phyloP scores from a whole-genome alignment of 2,329 filamentous ascomycete genomes.

The Diaporthe aspalathi region DNA sequence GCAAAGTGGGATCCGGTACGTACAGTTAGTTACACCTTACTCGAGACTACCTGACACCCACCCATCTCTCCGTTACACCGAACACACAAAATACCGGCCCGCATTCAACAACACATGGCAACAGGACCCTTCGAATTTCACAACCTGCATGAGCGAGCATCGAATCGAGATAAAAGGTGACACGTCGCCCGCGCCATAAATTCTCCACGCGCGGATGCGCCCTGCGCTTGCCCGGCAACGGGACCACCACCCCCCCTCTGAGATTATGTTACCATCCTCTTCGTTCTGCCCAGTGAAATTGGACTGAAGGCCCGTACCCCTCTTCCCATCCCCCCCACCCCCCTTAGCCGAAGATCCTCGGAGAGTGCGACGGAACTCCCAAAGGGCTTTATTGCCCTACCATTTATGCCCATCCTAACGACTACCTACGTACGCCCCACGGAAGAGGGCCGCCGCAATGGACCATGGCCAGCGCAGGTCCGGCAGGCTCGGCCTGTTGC shows the following conservation, averaged over 20 bases:
- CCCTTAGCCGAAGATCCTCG: constrained; percentile 11
- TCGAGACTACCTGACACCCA: no score
- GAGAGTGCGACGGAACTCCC: constrained; percentile 22
- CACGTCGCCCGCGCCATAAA: constrained; percentile 13
- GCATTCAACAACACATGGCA: background rate
- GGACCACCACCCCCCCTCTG: background rate
- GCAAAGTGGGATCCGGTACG: no score
- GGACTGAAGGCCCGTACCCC: background rate
- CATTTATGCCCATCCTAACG: constrained; percentile 7
- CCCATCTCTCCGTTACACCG: background rate
- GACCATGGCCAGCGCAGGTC: constrained; percentile 6
- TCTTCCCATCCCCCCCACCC: background rate
- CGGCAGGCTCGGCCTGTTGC: constrained; percentile 11
- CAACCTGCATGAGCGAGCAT: constrained; percentile 11
- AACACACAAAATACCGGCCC: background rate
- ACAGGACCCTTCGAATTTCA: constrained; percentile 16
- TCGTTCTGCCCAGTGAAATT: background rate
- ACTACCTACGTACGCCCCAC: no score
- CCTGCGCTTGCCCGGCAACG: background rate
- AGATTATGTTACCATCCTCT: background rate
- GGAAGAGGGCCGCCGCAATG: no score
- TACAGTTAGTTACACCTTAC: no score
- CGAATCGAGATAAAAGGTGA: constrained; percentile 27
- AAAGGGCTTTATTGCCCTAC: constrained; percentile 15
- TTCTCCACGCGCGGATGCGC: background rate